A percentile compares a stretch with the other conserved stretches of the same genome.
Evolutionary conservation across 768 basidiomycete species (phyloP).

Genomic region (Tremella yokohamensis): DNA sequence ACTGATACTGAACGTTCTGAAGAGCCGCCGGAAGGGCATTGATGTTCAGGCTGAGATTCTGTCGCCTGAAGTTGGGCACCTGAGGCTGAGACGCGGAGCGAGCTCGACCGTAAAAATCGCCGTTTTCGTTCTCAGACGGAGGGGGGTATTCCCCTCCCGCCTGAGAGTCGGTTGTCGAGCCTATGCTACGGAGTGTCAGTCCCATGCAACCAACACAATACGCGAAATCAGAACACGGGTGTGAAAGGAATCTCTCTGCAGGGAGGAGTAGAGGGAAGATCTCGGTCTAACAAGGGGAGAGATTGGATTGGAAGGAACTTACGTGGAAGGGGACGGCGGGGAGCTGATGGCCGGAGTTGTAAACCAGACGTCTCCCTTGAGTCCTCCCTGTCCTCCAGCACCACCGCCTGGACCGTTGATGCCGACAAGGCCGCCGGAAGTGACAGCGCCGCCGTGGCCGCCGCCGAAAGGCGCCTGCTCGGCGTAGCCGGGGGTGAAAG

Average conservation of each 20-base stretch:
- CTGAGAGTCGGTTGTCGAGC: constrained; percentile 34
- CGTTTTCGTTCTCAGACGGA: constrained; percentile 25
- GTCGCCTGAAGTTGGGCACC: constrained; percentile 17
- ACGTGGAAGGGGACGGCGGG: constrained; percentile 43
- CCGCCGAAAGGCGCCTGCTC: constrained; percentile 5
- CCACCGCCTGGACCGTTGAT: neutral
- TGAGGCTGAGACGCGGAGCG: constrained; percentile 32
- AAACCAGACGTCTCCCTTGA: constrained; percentile 22
- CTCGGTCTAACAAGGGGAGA: neutral
- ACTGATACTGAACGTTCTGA: constrained; percentile 19
- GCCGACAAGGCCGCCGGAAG: neutral
- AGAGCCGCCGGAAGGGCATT: constrained; percentile 19
- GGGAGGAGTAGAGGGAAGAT: no score
- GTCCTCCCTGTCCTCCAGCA: constrained; percentile 1
- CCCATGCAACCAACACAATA: neutral
- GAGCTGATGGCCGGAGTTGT: constrained; percentile 23
- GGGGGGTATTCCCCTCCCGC: constrained; percentile 39
- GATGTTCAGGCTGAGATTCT: constrained; percentile 39
- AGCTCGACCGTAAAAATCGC: constrained; percentile 16
- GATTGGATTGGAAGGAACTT: constrained; percentile 10
- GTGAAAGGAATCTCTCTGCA: neutral
- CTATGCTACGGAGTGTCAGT: constrained; percentile 20
- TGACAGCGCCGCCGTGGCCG: neutral
- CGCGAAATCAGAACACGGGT: neutral
- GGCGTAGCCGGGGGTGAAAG: constrained; percentile 4